A percentile compares a stretch with the other conserved stretches of the same genome.
Evolutionary conservation across 805 yeast species (phyloP).

Genomic region (Scheffersomyces stipitis): DNA sequence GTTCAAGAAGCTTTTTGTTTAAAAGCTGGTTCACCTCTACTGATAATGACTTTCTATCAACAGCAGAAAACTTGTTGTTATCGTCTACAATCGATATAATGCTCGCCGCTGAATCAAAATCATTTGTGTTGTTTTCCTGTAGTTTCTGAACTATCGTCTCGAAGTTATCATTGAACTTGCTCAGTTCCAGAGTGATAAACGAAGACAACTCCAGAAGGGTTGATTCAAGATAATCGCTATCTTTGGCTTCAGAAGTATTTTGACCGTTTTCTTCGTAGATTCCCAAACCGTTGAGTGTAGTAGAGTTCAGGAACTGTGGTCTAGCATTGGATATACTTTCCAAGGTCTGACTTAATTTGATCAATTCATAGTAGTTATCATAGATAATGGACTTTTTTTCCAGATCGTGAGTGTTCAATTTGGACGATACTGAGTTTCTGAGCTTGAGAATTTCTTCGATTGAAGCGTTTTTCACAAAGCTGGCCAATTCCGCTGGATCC

Average conservation of each 20-base stretch:
- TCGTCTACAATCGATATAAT: constrained; percentile 10
- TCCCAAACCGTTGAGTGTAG: background rate
- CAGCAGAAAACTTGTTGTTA: too few relatives aligned
- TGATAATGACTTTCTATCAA: constrained; percentile 5
- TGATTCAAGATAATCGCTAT: constrained; percentile 18
- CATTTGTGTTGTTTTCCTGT: constrained; percentile 5
- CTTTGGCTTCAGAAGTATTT: constrained; percentile 3
- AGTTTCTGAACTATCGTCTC: constrained; percentile 14
- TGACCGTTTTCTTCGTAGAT: constrained; percentile 1
- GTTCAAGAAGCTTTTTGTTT: constrained; percentile 1
- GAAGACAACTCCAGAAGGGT: constrained; percentile 22
- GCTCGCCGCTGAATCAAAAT: constrained; percentile 17
- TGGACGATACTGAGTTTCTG: constrained; percentile 37
- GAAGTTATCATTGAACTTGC: constrained; percentile 21
- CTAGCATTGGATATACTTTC: constrained; percentile 7
- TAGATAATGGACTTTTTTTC: constrained; percentile 70
- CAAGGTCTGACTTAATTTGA: constrained; percentile 62
- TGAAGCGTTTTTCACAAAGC: constrained; percentile 21
- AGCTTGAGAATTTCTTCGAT: constrained; percentile 31
- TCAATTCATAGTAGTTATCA: constrained; percentile 72
- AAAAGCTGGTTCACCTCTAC: constrained; percentile 13
- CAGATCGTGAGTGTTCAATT: constrained; percentile 53
- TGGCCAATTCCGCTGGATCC: constrained; percentile 16
- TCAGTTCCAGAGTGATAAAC: constrained; percentile 19
- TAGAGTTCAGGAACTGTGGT: background rate